Evolutionary conservation across 1,139 yeast species (phyloP).

Genomic region (Arxiozyma bovina): DNA sequence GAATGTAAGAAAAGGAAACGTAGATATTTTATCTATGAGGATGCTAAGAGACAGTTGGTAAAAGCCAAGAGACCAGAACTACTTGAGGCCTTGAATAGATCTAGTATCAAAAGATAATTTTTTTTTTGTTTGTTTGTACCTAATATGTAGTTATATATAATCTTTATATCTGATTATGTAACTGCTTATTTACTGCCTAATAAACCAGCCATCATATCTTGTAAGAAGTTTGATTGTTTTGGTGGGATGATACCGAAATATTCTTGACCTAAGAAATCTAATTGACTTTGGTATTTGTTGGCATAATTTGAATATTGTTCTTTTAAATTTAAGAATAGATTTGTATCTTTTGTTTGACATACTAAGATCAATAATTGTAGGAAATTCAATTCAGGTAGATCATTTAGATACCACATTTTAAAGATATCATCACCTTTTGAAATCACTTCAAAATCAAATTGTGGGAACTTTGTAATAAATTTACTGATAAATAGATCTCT

Average conservation of each 20-base stretch:
- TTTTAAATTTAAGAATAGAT: constrained; percentile 45
- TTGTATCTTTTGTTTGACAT: constrained; percentile 45
- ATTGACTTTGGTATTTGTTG: constrained; percentile 33
- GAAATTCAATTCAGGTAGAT: constrained; percentile 47
- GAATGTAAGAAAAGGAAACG: constrained; percentile 54
- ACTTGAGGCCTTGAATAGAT: constrained; percentile 49
- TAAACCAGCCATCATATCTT: constrained; percentile 79
- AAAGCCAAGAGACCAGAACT: constrained; percentile 62
- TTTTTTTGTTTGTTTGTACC: background rate
- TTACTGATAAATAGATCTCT: constrained; percentile 26
- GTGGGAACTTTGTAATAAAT: constrained; percentile 32
- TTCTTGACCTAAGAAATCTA: constrained; percentile 45
- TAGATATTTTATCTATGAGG: constrained; percentile 66
- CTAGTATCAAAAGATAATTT: constrained; percentile 17
- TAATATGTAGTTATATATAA: background rate
- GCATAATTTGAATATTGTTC: constrained; percentile 41
- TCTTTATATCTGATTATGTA: background rate
- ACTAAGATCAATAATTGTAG: constrained; percentile 59
- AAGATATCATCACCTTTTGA: constrained; percentile 20
- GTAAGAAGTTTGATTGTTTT: constrained; percentile 59
- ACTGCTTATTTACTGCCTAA: constrained; percentile 35
- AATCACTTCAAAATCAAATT: constrained; percentile 11
- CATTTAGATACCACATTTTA: constrained; percentile 26
- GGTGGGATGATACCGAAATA: constrained; percentile 53
- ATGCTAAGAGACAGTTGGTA: constrained; percentile 58